phyloP scores from a whole-genome alignment of 495 filamentous ascomycete genomes.

The Aspergillus diversus region DNA sequence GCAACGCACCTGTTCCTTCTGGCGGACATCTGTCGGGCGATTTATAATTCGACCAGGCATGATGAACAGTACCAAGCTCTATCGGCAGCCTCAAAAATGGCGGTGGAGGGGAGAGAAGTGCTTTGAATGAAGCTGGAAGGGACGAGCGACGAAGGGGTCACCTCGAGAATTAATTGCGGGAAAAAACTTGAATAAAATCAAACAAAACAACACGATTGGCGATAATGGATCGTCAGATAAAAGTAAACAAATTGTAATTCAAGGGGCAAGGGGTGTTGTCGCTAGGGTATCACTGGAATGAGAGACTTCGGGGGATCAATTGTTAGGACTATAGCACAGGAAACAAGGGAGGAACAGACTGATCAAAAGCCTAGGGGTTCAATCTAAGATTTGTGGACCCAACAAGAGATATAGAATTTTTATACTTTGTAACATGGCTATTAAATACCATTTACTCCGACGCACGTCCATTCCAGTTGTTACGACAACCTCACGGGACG shows the following conservation, averaged over 20 bases:
- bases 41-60: conserved; percentile 60
- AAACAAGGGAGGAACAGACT: conserved; percentile 9
- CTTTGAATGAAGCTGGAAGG: not conserved
- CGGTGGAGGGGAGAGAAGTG: not conserved
- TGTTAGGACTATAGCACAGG: not conserved
- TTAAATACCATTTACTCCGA: too few relatives aligned
- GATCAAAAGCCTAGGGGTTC: not conserved
- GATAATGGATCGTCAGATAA: conserved; percentile 26
- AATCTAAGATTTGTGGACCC: not conserved
- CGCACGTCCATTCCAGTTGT: too few relatives aligned
- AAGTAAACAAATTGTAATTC: conserved; percentile 15
- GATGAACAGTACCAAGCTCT: conserved; percentile 23
- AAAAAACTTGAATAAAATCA: conserved; percentile 7
- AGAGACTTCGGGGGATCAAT: conserved; percentile 1
- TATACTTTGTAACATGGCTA: too few relatives aligned
- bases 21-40: conserved; percentile 64
- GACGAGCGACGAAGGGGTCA: conserved; percentile 8
- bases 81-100: conserved; percentile 10
- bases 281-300: conserved; percentile 47
- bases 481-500: too few relatives aligned
- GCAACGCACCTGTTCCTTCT: conserved; percentile 52
- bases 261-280: conserved; percentile 27
- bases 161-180: conserved; percentile 4
- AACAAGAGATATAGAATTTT: not conserved
- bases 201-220: conserved; percentile 6